A percentile compares a stretch with the other conserved stretches of the same genome.
Evolutionary conservation across 495 filamentous ascomycete genomes (phyloP).

Genomic region (Xylaria palmicola): DNA sequence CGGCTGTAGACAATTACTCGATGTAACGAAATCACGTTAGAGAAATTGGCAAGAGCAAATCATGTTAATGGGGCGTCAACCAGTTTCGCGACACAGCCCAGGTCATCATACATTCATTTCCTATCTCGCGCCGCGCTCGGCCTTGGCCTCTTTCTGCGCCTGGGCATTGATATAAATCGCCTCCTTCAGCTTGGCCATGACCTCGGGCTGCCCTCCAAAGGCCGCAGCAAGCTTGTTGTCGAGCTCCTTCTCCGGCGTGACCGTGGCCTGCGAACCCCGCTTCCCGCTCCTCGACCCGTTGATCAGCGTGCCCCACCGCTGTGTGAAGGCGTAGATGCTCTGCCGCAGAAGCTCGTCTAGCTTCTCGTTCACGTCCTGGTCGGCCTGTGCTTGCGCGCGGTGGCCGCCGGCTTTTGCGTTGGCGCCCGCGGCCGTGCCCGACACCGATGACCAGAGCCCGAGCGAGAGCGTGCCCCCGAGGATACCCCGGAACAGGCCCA

Average conservation of each 20-base stretch:
- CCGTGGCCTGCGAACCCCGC: slow-evolving; percentile 37
- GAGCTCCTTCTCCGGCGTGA: slow-evolving; percentile 45
- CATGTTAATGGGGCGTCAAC: too few relatives aligned
- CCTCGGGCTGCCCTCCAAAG: slow-evolving; percentile 48
- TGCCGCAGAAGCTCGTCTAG: slow-evolving; percentile 74
- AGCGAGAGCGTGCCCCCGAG: slow-evolving; percentile 39
- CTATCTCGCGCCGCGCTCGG: slow-evolving; percentile 31
- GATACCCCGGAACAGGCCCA: slow-evolving; percentile 40
- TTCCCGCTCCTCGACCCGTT: slow-evolving; percentile 36
- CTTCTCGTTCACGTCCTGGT: slow-evolving; percentile 72
- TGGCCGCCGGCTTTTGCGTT: slow-evolving; percentile 13
- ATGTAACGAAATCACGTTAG: too few relatives aligned
- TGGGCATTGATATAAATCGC: slow-evolving; percentile 47
- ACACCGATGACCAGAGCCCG: slow-evolving; percentile 32
- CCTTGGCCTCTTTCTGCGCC: slow-evolving; percentile 35
- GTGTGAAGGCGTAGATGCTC: slow-evolving; percentile 78
- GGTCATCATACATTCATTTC: too few relatives aligned
- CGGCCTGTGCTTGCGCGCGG: slow-evolving; percentile 18
- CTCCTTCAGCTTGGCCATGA: slow-evolving; percentile 50
- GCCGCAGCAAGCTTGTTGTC: slow-evolving; percentile 44
- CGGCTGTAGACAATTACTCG: too few relatives aligned
- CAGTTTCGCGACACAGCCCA: too few relatives aligned
- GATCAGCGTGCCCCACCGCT: slow-evolving; percentile 51
- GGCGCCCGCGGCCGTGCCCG: slow-evolving; percentile 19
- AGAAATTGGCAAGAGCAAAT: too few relatives aligned